A percentile compares a stretch with the other conserved stretches of the same genome.
Evolutionary conservation across 495 filamentous ascomycete species (phyloP).

Genomic region (Mycothermus thermophilus): DNA sequence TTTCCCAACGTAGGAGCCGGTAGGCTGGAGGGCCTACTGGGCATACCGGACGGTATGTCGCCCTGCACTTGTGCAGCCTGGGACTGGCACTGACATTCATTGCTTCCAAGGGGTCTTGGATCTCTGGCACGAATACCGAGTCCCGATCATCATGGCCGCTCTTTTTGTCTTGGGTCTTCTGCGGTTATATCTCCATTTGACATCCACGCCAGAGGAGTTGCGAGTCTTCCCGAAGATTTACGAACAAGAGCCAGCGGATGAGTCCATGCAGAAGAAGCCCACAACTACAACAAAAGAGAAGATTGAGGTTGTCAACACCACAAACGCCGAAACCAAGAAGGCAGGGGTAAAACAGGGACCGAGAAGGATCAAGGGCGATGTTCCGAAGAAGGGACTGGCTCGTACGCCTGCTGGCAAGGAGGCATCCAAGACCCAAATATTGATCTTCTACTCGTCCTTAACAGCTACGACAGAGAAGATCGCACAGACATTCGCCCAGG

Average conservation of each 20-base stretch:
- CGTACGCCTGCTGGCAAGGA: slow-evolving; percentile 6
- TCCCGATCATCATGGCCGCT: slow-evolving; percentile 34
- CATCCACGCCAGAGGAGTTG: slow-evolving; percentile 11
- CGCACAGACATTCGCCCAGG: slow-evolving; percentile 43
- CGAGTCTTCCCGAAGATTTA: slow-evolving; percentile 17
- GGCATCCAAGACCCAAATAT: slow-evolving; percentile 47
- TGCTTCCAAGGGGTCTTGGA: too few species aligned
- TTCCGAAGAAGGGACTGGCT: slow-evolving; percentile 19
- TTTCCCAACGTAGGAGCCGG: too few species aligned
- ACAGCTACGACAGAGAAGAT: slow-evolving; percentile 64
- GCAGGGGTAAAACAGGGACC: slow-evolving; percentile 20
- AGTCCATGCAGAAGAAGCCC: slow-evolving; percentile 4
- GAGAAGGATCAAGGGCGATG: slow-evolving; percentile 36
- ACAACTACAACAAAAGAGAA: slow-evolving; percentile 5
- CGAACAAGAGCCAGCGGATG: slow-evolving; percentile 8
- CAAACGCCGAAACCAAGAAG: slow-evolving; percentile 1
- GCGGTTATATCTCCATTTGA: slow-evolving; percentile 28
- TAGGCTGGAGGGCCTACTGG: too few species aligned
- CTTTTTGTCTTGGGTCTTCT: slow-evolving; percentile 24
- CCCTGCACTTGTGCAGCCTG: too few species aligned
- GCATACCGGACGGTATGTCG: too few species aligned
- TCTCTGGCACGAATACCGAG: slow-evolving; percentile 41
- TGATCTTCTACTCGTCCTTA: slow-evolving; percentile 81
- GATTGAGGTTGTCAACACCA: slow-evolving; percentile 2
- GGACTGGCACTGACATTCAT: too few species aligned